These are phyloP conservation scores for Auricularia auricula-judae DNA, from an alignment of 768 basidiomycete species.

Conservation along the genomic window DNA sequence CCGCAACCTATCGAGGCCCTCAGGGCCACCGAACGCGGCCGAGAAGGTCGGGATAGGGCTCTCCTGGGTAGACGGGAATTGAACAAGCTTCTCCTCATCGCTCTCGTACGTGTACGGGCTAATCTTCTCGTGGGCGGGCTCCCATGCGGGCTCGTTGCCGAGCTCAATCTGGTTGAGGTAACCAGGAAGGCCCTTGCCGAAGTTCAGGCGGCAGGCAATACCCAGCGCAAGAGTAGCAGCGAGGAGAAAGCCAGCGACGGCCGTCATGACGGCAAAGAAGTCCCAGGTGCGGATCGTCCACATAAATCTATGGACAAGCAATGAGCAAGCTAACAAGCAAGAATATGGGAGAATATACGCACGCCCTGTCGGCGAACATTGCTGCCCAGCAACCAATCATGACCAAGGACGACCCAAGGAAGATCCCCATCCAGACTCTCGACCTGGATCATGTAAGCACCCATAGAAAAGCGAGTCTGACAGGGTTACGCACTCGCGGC, in stretches of 20 bases:
- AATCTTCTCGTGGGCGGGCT: slow-evolving; percentile 19
- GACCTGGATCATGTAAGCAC: slow-evolving; percentile 11
- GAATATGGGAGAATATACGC: neutral
- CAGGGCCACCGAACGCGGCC: slow-evolving; percentile 19
- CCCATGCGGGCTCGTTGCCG: slow-evolving; percentile 26
- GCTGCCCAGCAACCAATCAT: slow-evolving; percentile 61
- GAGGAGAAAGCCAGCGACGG: slow-evolving; percentile 46
- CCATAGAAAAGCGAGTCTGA: neutral
- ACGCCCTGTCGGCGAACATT: slow-evolving; percentile 48
- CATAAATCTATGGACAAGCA: slow-evolving; percentile 31
- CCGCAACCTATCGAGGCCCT: neutral
- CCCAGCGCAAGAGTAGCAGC: slow-evolving; percentile 48
- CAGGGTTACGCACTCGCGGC: slow-evolving; percentile 33
- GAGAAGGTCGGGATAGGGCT: slow-evolving; percentile 44
- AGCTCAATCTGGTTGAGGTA: slow-evolving; percentile 48
- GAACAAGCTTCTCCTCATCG: slow-evolving; percentile 34
- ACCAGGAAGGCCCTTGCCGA: slow-evolving; percentile 59
- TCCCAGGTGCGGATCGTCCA: slow-evolving; percentile 66
- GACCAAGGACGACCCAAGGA: slow-evolving; percentile 46
- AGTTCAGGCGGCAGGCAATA: slow-evolving; percentile 58
- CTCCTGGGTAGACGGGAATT: slow-evolving; percentile 43
- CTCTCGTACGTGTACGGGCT: slow-evolving; percentile 19
- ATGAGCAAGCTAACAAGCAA: slow-evolving; percentile 21
- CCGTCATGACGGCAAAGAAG: slow-evolving; percentile 59
- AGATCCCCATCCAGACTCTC: slow-evolving; percentile 45